Evolutionary conservation across 169 alveolate genomes (phyloP), one percentile per base, ranked within the genome.

Genomic region (Plasmodium vinckei): DNA sequence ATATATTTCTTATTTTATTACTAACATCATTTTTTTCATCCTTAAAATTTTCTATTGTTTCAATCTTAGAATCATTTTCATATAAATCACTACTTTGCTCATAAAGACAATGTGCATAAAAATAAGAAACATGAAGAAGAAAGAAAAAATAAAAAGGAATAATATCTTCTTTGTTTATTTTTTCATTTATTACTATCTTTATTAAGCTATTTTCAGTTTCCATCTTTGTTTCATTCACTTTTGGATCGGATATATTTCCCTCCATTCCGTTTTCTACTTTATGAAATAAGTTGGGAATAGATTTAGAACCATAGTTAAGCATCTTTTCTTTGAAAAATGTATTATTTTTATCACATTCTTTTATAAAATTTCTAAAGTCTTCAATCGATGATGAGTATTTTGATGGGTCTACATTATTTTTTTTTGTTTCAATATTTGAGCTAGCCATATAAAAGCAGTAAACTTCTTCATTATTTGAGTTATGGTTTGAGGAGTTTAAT

Each of bases 121-220:
- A 5, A 69, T 69, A 49, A 2, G 23, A 6, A 10, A 69, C 6
- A 49, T 25, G 2, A 4, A 69, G 27, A 49, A 69, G 60, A 69
- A 69, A 69, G 19, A 9, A 21, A 47, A 69, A 47, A 49, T 69
- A 21, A 49, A 47, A 69, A 47, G 15, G 5, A 49, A 49, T 15
- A 49, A 69, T 69, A 19, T 69, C 53, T 12, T 69, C 47, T 12
- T 69, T 17, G 7, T 69, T 9, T 4, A 47, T 5, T 17, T 19
- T 1, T 19, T 13, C n/a, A 49, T 69, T 69, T 10, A 69, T 15
- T 33, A 65, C 27, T 5, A 65, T 65, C 39, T 39, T 39, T 15
- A 44, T 15, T 9, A 33, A 1, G 7, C 2, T 9, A 44, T 5
- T 7, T 39, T 13, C 2, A 15, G 25, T 15, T 0, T 42, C 3